phyloP scores from a whole-genome alignment of 2,329 filamentous ascomycete species.

The Epichloe scottii region DNA sequence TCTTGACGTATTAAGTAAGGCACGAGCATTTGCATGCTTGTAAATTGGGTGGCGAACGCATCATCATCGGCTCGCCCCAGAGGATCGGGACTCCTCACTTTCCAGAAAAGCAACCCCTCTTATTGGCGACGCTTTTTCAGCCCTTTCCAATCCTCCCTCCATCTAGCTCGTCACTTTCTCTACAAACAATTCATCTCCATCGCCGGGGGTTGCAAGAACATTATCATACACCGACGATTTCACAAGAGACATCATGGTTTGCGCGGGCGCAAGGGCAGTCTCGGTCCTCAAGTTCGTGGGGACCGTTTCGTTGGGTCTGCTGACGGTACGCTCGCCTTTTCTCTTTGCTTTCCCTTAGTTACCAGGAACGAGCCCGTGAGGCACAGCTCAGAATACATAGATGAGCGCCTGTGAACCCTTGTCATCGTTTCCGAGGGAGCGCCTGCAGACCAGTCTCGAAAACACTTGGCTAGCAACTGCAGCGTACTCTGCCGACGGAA shows the following conservation, averaged over 20 bases:
- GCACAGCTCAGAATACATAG: no score
- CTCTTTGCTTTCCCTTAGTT: not conserved
- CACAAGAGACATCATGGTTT: conserved; percentile 38
- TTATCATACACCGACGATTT: not conserved
- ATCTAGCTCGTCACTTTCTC: not conserved
- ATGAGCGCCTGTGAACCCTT: no score
- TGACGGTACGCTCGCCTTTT: conserved; percentile 53
- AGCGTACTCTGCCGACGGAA: no score
- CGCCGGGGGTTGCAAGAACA: not conserved
- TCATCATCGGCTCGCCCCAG: not conserved
- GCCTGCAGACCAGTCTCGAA: no score
- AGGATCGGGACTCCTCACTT: not conserved
- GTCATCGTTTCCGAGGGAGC: no score
- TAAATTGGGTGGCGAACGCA: not conserved
- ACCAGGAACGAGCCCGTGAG: not conserved
- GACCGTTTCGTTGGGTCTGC: conserved; percentile 73
- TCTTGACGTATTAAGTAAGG: not conserved
- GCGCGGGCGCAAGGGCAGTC: conserved; percentile 41
- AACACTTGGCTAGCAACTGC: no score
- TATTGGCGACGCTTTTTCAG: not conserved
- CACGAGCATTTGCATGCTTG: not conserved
- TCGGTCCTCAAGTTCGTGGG: conserved; percentile 85
- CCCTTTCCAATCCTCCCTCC: not conserved
- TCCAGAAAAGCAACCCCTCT: not conserved
- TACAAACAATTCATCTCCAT: not conserved